Conservation (phyloP, 2,329 filamentous ascomycete species). For the Fusarium annulatum region DNA sequence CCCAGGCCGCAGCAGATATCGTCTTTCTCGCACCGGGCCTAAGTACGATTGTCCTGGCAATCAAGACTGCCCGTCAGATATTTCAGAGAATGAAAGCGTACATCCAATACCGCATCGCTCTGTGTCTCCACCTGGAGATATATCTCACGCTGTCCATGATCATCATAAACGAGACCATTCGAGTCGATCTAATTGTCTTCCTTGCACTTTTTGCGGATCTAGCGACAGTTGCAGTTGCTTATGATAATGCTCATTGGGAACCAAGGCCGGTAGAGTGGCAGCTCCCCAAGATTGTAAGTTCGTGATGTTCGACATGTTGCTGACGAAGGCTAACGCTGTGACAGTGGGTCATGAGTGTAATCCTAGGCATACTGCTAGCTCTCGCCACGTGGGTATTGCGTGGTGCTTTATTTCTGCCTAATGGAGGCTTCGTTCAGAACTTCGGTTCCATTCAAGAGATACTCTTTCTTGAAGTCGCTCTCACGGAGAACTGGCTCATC, state of each 20-base stretch:
- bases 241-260: conserved; percentile 32
- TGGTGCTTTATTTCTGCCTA: neutral
- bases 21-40: conserved; percentile 8
- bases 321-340: accelerated
- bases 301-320: too few species aligned
- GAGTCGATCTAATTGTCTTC: neutral
- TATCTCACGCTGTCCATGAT: conserved; percentile 22
- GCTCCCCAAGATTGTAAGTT: too few species aligned
- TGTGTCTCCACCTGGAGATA: conserved; percentile 18
- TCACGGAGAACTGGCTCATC: conserved; percentile 33
- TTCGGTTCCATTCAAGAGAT: conserved; percentile 22
- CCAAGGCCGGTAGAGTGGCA: conserved; percentile 12
- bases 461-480: conserved; percentile 20
- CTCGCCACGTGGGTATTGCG: conserved; percentile 3
- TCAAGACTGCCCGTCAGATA: conserved; percentile 12
- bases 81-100: conserved; percentile 35
- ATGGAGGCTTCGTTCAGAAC: conserved; percentile 11
- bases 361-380: conserved; percentile 2
- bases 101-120: conserved; percentile 29
- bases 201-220: neutral
- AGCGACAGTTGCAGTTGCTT: conserved; percentile 25
- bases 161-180: conserved; percentile 32
- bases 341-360: conserved; percentile 24
- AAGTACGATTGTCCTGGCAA: neutral
- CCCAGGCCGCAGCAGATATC: conserved; percentile 25